Base-by-base conservation (phyloP, 768 basidiomycete species). In the Mycena venus region DNA sequence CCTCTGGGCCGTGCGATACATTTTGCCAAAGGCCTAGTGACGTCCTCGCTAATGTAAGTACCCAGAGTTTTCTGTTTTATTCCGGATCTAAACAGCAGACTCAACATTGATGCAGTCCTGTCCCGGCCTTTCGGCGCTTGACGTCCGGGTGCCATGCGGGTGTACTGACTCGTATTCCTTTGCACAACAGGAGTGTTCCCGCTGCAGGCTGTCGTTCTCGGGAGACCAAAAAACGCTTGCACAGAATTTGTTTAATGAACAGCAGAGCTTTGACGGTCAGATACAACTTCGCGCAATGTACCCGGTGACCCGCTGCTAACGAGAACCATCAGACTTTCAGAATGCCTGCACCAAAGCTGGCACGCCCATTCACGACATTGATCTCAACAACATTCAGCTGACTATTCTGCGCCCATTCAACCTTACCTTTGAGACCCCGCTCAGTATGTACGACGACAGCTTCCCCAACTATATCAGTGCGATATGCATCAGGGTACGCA, bases 171-270 rank as follows among this genome's bases (percentile, higher is more conserved):
- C 25, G 6, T 62, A 40, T 7, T 36, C 59, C 5, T 7, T 34
- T 19, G 68, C 68, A 4, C 59, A 61, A 62, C 25, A 70, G 56
- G 38, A 23, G 2, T 70, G 69, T 51, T 47, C 60, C 27, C 47
- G 51, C 2, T 70, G 69, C 51, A 11, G 15, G 3, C 49, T 70
- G 12, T 10, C 60, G 21, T 21, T 36, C 23, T 34, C 69, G 2
- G 49, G 34, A 29, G 34, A 3, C 42, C 10, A 32, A 15, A 36
- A 15, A 1, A 25, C 32, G 25, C 34, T 68, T 25, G 42, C 8
- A 27, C 32, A 32, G 29, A 15, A 70, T 5, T 40, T 5, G 11
- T 70, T 55, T 10, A 36, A 23, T 6, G 49, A 49, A 53, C 2
- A 31, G 40, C 23, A 10, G 10, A 40, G 19, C 3, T 32, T 11